Evolutionary conservation across 2,329 filamentous ascomycete genomes (phyloP), one percentile per base, ranked within the genome.

Genomic region (Atkinsonella texensis): DNA sequence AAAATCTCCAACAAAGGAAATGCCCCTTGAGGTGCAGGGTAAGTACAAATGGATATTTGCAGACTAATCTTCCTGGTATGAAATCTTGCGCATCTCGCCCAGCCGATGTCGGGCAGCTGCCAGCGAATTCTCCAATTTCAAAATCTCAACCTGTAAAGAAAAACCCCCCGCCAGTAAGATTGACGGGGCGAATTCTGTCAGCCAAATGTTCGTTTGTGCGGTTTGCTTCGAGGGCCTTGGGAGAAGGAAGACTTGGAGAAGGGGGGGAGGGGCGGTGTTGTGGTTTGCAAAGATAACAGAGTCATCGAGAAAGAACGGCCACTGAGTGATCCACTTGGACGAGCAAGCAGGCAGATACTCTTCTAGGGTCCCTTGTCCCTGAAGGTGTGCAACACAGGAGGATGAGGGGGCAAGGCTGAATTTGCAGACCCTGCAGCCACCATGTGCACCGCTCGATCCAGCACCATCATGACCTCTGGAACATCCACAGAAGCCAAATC

Each of bases 51-150:
- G n/a, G 39, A 7, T n/a, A n/a, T 5, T 5, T 28, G 28, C 28
- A n/a, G 5, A 39, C 43, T 70, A 77, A 39, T 91, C 85, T 63
- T 94, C 87, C 65, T 87, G 85, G 71, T 96, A 96, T 5, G 87
- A 91, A 56, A 95, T 88, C 80, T 96, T 96, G 66, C 93, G 83
- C 93, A 98, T 97, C 77, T 98, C 93, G 56, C 93, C 91, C 57
- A 98, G 73, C 50, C 89, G 77, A 63, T 85, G 83, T 59, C 91
- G 78, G 42, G 93, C 93, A 33, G 86, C 75, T 9, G 83, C 77
- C 40, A 98, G 78, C 31, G 81, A 73, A 63, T 97, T 98, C 71
- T 97, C 90, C 57, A 98, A 78, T 69, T 97, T 89, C 51, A 97
- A 75, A 59, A 98, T 98, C 70, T 98, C 90, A 65, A 98, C 93